Evolutionary conservation across 2,329 filamentous ascomycete species (phyloP).

Genomic region (Alternaria alternata): DNA sequence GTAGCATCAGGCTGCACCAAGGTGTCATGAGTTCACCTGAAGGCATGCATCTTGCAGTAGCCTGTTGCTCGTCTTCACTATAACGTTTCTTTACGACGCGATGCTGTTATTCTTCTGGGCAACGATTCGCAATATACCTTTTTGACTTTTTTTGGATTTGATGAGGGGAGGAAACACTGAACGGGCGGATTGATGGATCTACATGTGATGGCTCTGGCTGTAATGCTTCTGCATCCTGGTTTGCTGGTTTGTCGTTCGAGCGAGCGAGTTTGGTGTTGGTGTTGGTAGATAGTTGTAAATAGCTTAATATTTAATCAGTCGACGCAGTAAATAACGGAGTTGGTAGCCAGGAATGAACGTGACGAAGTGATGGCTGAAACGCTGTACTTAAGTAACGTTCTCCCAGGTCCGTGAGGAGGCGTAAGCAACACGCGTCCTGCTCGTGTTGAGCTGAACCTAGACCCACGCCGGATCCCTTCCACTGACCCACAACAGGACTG

Average conservation of each 20-base stretch:
- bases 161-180: constrained; percentile 10
- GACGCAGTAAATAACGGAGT: background rate
- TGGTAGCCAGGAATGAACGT: background rate
- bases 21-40: background rate
- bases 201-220: constrained; percentile 20
- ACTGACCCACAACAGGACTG: background rate
- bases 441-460: constrained; percentile 4
- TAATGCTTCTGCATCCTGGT: constrained; percentile 25
- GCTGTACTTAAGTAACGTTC: background rate
- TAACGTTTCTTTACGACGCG: constrained; percentile 43
- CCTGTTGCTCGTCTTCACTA: background rate
- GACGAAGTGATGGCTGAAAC: background rate
- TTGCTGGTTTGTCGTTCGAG: constrained; percentile 6
- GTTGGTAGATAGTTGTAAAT: constrained; percentile 7
- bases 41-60: constrained; percentile 6
- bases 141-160: constrained; percentile 4
- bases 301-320: constrained; percentile 13
- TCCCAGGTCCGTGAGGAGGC: background rate
- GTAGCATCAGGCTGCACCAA: background rate
- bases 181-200: constrained; percentile 5
- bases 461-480: background rate
- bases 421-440: constrained; percentile 10
- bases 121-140: constrained; percentile 30
- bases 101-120: constrained; percentile 42
- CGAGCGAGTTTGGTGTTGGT: background rate